A percentile compares a stretch with the other conserved stretches of the same genome.
Evolutionary conservation across 331 rosid genomes (phyloP).

Genomic region (Prunus yedoensis): DNA sequence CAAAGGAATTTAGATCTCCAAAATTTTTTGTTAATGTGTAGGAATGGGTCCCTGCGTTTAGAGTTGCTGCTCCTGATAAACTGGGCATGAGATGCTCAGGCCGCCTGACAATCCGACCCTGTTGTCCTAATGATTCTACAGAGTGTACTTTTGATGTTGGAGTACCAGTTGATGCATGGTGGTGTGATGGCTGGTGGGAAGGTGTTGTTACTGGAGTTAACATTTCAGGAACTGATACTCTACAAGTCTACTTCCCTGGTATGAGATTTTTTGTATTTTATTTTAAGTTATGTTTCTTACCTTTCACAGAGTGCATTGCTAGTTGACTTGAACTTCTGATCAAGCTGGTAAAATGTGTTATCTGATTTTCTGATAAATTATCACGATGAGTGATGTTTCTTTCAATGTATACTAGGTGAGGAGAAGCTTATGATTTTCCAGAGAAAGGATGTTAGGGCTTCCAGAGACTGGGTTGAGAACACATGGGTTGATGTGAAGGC

Average conservation of each 20-base stretch:
- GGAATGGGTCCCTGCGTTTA: conserved; percentile 76
- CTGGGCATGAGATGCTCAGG: conserved; percentile 63
- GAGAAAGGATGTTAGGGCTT: conserved; percentile 48
- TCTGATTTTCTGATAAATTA: background rate
- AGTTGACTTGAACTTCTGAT: conserved; percentile 5
- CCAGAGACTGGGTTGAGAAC: conserved; percentile 67
- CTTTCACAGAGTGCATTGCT: conserved; percentile 7
- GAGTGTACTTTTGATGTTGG: conserved; percentile 49
- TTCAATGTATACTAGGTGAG: conserved; percentile 54
- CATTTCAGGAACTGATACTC: conserved; percentile 34
- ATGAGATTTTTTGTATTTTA: conserved; percentile 20
- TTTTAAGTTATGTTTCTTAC: conserved; percentile 1
- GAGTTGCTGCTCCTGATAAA: conserved; percentile 70
- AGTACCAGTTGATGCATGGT: conserved; percentile 74
- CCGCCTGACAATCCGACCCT: conserved; percentile 68
- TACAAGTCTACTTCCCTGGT: conserved; percentile 73
- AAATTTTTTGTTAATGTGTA: conserved; percentile 29
- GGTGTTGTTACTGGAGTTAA: conserved; percentile 56
- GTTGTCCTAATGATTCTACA: conserved; percentile 41
- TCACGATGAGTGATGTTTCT: conserved; percentile 31
- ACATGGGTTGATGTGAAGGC: conserved; percentile 56
- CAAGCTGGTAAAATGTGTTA: conserved; percentile 3
- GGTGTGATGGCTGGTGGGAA: conserved; percentile 95
- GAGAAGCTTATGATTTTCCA: conserved; percentile 40
- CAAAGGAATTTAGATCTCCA: background rate